phyloP scores from a whole-genome alignment of 805 yeast species.

The Suhomyces vadensis region DNA sequence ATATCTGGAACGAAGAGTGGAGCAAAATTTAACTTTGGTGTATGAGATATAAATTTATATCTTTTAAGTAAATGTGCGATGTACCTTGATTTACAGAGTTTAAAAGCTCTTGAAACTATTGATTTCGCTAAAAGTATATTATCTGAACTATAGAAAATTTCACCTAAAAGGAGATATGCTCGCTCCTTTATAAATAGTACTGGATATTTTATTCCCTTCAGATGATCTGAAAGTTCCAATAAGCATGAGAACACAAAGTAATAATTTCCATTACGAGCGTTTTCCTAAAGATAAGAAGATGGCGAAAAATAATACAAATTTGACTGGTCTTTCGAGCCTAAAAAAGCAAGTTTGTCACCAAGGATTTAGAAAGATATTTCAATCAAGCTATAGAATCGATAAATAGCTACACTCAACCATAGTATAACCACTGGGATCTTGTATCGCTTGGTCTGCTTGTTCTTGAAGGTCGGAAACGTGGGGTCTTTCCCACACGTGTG shows the following conservation, averaged over 20 bases:
- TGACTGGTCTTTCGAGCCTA: no score
- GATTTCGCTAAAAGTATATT: not conserved
- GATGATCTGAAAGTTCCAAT: not conserved
- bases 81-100: no score
- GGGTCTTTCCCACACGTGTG: not conserved
- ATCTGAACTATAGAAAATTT: not conserved
- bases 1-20: no score
- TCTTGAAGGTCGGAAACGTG: not conserved
- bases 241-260: not conserved
- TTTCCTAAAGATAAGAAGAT: not conserved
- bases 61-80: no score
- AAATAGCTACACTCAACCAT: no score
- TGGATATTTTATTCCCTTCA: not conserved
- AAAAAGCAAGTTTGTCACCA: not conserved
- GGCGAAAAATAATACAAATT: not conserved
- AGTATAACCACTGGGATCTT: not conserved
- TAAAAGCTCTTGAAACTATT: no score
- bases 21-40: no score
- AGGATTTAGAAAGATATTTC: no score
- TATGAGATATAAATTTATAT: no score
- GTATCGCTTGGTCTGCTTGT: not conserved
- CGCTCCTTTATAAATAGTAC: conserved; percentile 1
- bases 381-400: no score
- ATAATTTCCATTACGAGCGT: not conserved
- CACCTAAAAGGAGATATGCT: not conserved